Conservation (phyloP, 768 basidiomycete species). For the Sporobolomyces pararoseus region DNA sequence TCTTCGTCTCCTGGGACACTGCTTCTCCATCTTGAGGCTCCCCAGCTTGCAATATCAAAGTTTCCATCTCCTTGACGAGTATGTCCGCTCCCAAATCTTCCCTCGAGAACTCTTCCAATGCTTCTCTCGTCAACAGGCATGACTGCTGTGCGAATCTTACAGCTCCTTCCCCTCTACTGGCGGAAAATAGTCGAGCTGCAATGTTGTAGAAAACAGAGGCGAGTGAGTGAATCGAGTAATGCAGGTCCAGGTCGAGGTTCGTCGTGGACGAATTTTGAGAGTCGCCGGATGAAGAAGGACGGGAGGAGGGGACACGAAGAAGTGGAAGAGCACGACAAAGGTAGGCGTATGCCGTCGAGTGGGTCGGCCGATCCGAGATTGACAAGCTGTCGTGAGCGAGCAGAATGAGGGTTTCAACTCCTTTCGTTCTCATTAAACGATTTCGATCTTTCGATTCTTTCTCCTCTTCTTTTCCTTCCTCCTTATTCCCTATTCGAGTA, state of each 20-base stretch:
- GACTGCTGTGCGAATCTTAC: slow-evolving; percentile 65
- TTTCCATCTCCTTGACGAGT: background rate
- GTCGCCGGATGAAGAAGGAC: no score
- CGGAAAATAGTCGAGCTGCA: slow-evolving; percentile 59
- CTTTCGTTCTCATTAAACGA: background rate
- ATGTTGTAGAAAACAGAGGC: slow-evolving; percentile 47
- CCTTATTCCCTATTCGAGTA: background rate
- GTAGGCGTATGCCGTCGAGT: slow-evolving; percentile 1
- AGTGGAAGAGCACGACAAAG: slow-evolving; percentile 32
- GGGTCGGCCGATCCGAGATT: slow-evolving; percentile 33
- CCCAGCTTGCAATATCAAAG: background rate
- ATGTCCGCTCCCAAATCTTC: slow-evolving; percentile 44
- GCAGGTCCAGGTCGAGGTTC: background rate
- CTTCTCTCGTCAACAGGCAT: slow-evolving; percentile 58
- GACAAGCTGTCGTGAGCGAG: slow-evolving; percentile 21
- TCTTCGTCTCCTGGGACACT: background rate
- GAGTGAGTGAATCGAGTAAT: slow-evolving; percentile 47
- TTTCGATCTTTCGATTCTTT: background rate
- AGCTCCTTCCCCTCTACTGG: slow-evolving; percentile 60
- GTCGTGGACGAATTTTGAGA: no score
- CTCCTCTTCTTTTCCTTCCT: background rate
- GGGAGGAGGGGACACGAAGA: slow-evolving; percentile 9
- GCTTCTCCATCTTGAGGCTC: background rate
- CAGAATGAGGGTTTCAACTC: slow-evolving; percentile 29
- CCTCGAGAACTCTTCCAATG: slow-evolving; percentile 55